Base-by-base conservation (phyloP, 1,284 basidiomycete species). In the Boletellus deceptivus region DNA sequence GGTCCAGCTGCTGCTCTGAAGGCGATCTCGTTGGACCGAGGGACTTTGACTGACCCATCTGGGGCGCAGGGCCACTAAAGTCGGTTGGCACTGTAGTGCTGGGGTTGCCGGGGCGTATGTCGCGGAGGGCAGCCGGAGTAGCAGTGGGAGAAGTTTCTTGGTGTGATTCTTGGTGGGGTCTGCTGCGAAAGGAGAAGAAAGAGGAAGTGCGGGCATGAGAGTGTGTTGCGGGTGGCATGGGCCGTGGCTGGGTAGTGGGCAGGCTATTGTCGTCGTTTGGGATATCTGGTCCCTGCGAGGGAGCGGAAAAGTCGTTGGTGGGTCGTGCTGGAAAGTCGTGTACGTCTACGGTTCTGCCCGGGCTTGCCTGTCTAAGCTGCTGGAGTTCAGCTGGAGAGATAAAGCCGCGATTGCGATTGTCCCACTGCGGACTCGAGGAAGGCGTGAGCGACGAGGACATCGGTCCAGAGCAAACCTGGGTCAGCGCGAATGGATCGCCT, bases 321-420 rank as follows among this genome's bases (percentile, higher is more conserved):
- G 43, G 62, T 56, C 61, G 63, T 55, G 69, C 58, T 51, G 65
- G 50, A 59, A 70, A 61, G 59, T 72, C 62, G 67, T 72, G 69
- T 52, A 66, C 31, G 47, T 68, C 65, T 38, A 44, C 53, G 39
- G 37, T 58, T 50, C 68, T 64, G 49, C 53, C 59, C 38, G 69
- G 70, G 16, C 68, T 65, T 0, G 66, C 36, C 47, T 70, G 72
- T 53, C 65, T 60, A 38, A 73, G 70, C 44, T 76, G 75, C 53
- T 77, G 76, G 1, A 80, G 70, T 44, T 72, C 74, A 14, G 75
- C 67, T 13, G 78, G 78, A 4, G 76, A 73, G 37, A 80, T 71
- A 55, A 80, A 79, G 22, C 73, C 72, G 20, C 72, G 68, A 50
- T 78, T 73, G 37, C 76, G 72, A 56, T 56, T 72, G 55, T 80